Evolutionary conservation across 2,329 filamentous ascomycete genomes (phyloP).

Genomic region (Lecanicillium sp.): DNA sequence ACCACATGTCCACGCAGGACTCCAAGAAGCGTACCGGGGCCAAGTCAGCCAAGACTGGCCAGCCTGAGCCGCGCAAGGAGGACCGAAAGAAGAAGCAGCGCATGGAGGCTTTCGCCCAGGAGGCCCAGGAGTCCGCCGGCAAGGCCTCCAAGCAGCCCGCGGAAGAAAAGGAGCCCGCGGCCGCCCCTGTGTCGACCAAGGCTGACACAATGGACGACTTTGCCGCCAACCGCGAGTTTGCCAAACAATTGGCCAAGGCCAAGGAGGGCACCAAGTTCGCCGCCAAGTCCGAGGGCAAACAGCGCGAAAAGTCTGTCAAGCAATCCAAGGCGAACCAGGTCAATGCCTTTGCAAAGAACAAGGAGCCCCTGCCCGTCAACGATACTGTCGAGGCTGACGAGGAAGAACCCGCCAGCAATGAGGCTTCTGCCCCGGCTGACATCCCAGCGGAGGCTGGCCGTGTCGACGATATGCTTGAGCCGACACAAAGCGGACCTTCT

Average conservation of each 20-base stretch:
- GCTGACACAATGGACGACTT: constrained; percentile 47
- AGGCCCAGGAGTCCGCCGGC: constrained; percentile 24
- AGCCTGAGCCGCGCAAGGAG: constrained; percentile 29
- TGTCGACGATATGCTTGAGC: constrained; percentile 88
- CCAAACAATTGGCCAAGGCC: constrained; percentile 61
- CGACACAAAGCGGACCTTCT: constrained; percentile 57
- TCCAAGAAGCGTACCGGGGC: constrained; percentile 21
- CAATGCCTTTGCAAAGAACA: constrained; percentile 32
- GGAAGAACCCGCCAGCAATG: constrained; percentile 73
- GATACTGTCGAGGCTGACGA: constrained; percentile 54
- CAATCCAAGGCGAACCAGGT: constrained; percentile 54
- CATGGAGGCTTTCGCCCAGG: constrained; percentile 31
- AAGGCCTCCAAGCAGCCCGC: constrained; percentile 28
- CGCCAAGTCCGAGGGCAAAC: constrained; percentile 49
- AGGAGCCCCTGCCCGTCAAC: constrained; percentile 36
- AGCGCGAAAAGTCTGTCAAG: constrained; percentile 63
- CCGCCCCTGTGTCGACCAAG: constrained; percentile 16
- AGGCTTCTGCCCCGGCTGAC: constrained; percentile 56
- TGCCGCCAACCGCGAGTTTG: constrained; percentile 67
- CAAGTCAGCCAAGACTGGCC: constrained; percentile 18
- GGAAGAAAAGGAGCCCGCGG: constrained; percentile 20
- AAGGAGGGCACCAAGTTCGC: constrained; percentile 61
- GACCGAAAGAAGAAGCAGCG: constrained; percentile 40
- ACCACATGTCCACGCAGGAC: constrained; percentile 26
- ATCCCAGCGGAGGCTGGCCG: constrained; percentile 53